These are phyloP conservation scores for Thalassiosira sp. DNA, from an alignment of 352 stramenopile species.

Conservation along the genomic window DNA sequence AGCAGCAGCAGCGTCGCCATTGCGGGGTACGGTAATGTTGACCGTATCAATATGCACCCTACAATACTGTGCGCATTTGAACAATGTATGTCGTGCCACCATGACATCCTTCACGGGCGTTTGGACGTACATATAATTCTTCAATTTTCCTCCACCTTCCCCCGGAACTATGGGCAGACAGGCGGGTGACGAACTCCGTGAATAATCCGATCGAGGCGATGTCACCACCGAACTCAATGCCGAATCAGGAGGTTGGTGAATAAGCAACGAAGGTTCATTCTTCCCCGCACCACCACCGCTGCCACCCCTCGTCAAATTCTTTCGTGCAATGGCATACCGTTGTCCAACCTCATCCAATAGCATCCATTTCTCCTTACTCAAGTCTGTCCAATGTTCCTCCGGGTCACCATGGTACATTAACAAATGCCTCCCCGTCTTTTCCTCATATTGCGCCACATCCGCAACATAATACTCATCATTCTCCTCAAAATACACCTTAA, in stretches of 20 bases:
- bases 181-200: slow-evolving; percentile 24
- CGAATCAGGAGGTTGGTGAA: slow-evolving; percentile 17
- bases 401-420: slow-evolving; percentile 73
- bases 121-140: slow-evolving; percentile 78
- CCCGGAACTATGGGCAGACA: not conserved
- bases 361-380: slow-evolving; percentile 78
- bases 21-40: slow-evolving; percentile 30
- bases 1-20: slow-evolving; percentile 5
- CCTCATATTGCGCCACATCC: slow-evolving; percentile 78
- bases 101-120: slow-evolving; percentile 73
- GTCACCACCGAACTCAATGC: slow-evolving; percentile 11
- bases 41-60: slow-evolving; percentile 55
- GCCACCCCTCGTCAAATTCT: slow-evolving; percentile 32
- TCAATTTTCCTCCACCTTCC: no score
- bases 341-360: slow-evolving; percentile 58
- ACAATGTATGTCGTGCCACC: slow-evolving; percentile 55
- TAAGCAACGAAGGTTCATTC: slow-evolving; percentile 19
- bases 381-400: slow-evolving; percentile 79
- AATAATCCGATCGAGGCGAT: slow-evolving; percentile 41
- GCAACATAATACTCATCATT: slow-evolving; percentile 76
- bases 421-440: slow-evolving; percentile 63
- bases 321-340: slow-evolving; percentile 71
- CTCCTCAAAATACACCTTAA: slow-evolving; percentile 76
- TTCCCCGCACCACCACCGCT: not conserved
- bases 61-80: slow-evolving; percentile 65